A percentile compares a stretch with the other conserved stretches of the same genome.
Conservation (phyloP, 768 basidiomycete genomes). For the Neoboletus magnificus region DNA sequence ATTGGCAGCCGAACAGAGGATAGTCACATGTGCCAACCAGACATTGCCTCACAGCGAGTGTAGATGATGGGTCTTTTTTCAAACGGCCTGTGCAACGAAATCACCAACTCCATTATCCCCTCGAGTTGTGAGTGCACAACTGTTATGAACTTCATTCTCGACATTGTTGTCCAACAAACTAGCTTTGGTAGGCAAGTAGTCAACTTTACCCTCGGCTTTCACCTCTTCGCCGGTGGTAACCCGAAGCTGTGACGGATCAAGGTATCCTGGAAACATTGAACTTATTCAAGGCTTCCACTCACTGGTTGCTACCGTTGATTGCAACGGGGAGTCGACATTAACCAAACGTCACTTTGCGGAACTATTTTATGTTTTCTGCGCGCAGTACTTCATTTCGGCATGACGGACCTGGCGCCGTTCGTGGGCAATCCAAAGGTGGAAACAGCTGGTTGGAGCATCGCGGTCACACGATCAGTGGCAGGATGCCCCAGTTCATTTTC, state of each 20-base stretch:
- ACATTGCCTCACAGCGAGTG: background rate
- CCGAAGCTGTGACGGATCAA: background rate
- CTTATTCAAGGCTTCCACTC: background rate
- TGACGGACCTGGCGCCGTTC: background rate
- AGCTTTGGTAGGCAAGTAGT: background rate
- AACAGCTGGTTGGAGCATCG: background rate
- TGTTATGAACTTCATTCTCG: background rate
- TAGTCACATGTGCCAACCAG: background rate
- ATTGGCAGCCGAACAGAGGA: background rate
- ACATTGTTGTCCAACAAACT: background rate
- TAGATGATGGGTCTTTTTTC: background rate
- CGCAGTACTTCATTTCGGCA: background rate
- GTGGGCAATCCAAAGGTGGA: background rate
- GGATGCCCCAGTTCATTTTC: background rate
- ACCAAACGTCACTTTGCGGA: background rate
- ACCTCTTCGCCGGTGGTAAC: background rate
- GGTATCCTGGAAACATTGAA: background rate
- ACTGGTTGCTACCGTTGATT: background rate
- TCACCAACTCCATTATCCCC: background rate
- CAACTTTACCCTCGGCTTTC: background rate
- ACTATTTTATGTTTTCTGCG: background rate
- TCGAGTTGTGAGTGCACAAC: background rate
- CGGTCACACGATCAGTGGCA: background rate
- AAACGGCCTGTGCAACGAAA: background rate
- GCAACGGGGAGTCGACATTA: background rate